Evolutionary conservation across 768 basidiomycete genomes (phyloP).

Genomic region (Zangia roseola): DNA sequence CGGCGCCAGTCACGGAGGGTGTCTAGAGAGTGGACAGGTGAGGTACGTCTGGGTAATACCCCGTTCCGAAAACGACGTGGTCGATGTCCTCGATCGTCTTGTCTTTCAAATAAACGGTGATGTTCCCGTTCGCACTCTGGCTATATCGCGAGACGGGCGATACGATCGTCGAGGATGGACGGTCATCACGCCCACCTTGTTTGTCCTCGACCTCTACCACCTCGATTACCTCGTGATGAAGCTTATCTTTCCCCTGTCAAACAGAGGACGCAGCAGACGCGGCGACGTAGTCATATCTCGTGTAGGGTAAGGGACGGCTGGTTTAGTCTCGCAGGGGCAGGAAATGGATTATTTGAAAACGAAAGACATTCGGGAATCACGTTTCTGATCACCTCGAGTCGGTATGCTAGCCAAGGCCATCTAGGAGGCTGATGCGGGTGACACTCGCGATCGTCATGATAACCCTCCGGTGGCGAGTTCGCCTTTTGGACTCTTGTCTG

Average conservation of each 20-base stretch:
- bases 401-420: slow-evolving; percentile 53
- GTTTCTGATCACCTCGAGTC: slow-evolving; percentile 48
- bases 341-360: slow-evolving; percentile 32
- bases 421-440: too few relatives aligned
- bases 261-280: slow-evolving; percentile 25
- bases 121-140: slow-evolving; percentile 18
- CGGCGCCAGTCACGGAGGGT: slow-evolving; percentile 20
- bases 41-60: slow-evolving; percentile 42
- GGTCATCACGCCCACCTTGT: slow-evolving; percentile 37
- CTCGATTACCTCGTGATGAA: slow-evolving; percentile 40
- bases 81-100: slow-evolving; percentile 41
- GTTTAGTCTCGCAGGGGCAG: slow-evolving; percentile 15
- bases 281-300: slow-evolving; percentile 30
- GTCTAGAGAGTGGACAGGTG: slow-evolving; percentile 40
- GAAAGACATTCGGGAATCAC: slow-evolving; percentile 43
- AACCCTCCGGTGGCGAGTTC: background rate
- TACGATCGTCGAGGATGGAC: slow-evolving; percentile 42
- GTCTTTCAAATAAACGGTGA: slow-evolving; percentile 38
- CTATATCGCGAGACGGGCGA: slow-evolving; percentile 40
- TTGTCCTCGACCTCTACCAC: slow-evolving; percentile 35
- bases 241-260: slow-evolving; percentile 35
- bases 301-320: slow-evolving; percentile 32
- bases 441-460: slow-evolving; percentile 2
- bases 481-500: too few relatives aligned
- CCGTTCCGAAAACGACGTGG: slow-evolving; percentile 45